Conservation (phyloP, 1,139 yeast genomes). For the Pichia sp. region DNA sequence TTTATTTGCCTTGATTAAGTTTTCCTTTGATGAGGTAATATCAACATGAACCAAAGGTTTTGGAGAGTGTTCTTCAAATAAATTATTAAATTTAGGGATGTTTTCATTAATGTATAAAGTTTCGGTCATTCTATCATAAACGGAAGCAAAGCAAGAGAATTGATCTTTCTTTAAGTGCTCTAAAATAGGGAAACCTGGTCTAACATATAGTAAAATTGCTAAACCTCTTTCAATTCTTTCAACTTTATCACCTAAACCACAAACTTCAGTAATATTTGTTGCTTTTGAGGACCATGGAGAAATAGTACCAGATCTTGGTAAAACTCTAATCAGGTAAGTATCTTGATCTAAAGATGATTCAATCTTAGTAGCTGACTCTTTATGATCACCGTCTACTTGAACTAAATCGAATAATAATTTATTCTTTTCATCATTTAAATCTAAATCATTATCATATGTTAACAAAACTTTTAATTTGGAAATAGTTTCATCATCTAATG, state of each 20-base stretch:
- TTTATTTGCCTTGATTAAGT: conserved; percentile 70
- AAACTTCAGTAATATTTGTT: conserved; percentile 83
- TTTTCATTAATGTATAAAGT: conserved; percentile 43
- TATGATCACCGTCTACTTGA: conserved; percentile 20
- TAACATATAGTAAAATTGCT: conserved; percentile 62
- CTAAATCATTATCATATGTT: conserved; percentile 68
- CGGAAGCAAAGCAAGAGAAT: conserved; percentile 50
- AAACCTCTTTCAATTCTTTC: conserved; percentile 89
- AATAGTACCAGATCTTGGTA: conserved; percentile 93
- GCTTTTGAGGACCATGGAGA: conserved; percentile 99
- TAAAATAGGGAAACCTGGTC: conserved; percentile 59
- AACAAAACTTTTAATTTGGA: conserved; percentile 57
- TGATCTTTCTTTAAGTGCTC: conserved; percentile 46
- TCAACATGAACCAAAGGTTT: conserved; percentile 81
- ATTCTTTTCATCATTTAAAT: conserved; percentile 43
- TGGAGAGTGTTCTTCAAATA: conserved; percentile 75
- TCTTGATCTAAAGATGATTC: conserved; percentile 29
- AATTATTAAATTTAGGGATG: conserved; percentile 59
- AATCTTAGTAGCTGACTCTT: conserved; percentile 8
- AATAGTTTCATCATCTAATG: conserved; percentile 34
- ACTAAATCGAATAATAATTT: conserved; percentile 42
- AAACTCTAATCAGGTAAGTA: conserved; percentile 60
- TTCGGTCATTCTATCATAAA: conserved; percentile 96
- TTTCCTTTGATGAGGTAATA: conserved; percentile 51
- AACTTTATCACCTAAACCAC: conserved; percentile 67